These are phyloP conservation scores for Phanerochaete carnosa DNA, from an alignment of 768 basidiomycete genomes.

Conservation along the genomic window DNA sequence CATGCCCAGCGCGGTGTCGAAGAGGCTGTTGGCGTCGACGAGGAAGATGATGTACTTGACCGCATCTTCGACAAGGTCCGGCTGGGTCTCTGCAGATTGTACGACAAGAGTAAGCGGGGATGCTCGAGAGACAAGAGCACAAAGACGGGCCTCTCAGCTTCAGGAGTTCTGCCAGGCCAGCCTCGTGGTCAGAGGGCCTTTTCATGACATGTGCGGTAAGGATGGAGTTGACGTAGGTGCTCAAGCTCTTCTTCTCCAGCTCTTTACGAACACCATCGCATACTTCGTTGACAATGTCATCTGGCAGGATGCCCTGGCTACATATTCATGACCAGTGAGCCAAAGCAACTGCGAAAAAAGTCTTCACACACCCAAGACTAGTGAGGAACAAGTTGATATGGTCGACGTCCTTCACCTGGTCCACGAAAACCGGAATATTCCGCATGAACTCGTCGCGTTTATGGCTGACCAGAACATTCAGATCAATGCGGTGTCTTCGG, in stretches of 20 bases:
- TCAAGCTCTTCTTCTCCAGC: constrained; percentile 68
- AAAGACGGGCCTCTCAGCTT: constrained; percentile 85
- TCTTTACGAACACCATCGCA: constrained; percentile 76
- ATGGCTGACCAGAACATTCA: constrained; percentile 85
- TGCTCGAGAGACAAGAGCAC: neutral
- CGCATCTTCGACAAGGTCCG: constrained; percentile 87
- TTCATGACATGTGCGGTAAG: constrained; percentile 93
- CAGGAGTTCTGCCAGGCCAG: constrained; percentile 72
- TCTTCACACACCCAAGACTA: constrained; percentile 61
- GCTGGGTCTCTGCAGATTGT: constrained; percentile 45
- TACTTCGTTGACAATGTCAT: constrained; percentile 59
- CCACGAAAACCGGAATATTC: constrained; percentile 63
- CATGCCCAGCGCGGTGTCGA: constrained; percentile 96
- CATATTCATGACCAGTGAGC: constrained; percentile 3
- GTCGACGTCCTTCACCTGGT: constrained; percentile 88
- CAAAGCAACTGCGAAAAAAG: neutral
- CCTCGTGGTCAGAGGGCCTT: constrained; percentile 86
- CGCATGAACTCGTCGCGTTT: constrained; percentile 64
- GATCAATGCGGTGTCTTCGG: constrained; percentile 90
- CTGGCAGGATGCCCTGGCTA: constrained; percentile 58
- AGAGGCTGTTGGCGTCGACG: constrained; percentile 86
- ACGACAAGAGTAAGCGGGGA: neutral
- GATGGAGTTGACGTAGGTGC: constrained; percentile 85
- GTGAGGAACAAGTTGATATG: constrained; percentile 91
- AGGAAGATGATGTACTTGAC: constrained; percentile 99